Evolutionary conservation across 1,284 basidiomycete species (phyloP).

Genomic region (Ceratobasidium sp.): DNA sequence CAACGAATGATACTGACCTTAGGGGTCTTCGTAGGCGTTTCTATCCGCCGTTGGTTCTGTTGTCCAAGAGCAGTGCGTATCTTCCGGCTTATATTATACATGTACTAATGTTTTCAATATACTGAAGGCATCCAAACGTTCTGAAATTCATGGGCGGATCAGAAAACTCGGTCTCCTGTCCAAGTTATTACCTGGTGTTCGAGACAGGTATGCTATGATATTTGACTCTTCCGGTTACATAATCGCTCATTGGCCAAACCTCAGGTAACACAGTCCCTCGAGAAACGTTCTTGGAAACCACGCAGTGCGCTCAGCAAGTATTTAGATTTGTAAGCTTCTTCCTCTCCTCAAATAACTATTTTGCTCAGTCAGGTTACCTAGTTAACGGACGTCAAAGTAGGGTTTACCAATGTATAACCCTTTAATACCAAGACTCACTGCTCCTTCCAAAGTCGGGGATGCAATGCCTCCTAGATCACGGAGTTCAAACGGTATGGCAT

Average conservation of each 20-base stretch:
- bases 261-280: neutral
- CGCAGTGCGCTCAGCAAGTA: neutral
- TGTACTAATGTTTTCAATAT: neutral
- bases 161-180: neutral
- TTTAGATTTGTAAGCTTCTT: constrained; percentile 27
- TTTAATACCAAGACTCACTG: neutral
- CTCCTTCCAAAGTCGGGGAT: constrained; percentile 27
- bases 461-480: constrained; percentile 34
- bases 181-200: constrained; percentile 24
- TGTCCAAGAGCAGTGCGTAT: constrained; percentile 18
- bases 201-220: constrained; percentile 12
- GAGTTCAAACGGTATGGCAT: constrained; percentile 21
- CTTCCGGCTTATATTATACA: no score
- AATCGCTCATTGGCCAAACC: neutral
- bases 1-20: neutral
- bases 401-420: neutral
- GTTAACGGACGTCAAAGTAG: constrained; percentile 26
- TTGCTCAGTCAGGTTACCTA: neutral
- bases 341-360: neutral
- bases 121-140: constrained; percentile 27
- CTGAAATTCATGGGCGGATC: constrained; percentile 31
- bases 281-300: neutral
- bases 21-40: constrained; percentile 3
- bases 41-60: neutral
- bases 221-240: neutral